phyloP scores from a whole-genome alignment of 306 rosid species.

The Abrus precatorius region DNA sequence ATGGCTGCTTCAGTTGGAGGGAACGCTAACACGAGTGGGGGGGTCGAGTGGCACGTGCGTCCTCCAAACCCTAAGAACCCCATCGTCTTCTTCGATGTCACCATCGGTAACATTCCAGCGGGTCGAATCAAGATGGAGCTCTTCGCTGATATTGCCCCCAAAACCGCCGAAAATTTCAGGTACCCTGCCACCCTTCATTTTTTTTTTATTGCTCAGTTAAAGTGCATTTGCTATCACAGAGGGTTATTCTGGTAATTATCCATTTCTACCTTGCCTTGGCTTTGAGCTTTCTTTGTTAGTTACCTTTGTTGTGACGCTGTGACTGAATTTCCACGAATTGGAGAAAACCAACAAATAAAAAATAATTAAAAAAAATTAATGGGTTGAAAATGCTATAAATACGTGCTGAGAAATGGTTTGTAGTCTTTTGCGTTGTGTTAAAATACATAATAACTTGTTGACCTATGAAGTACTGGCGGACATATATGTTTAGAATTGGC shows the following conservation, averaged over 20 bases:
- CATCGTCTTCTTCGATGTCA: conserved; percentile 92
- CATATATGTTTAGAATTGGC: conserved; percentile 2
- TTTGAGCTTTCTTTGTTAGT: conserved; percentile 16
- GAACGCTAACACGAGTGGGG: conserved; percentile 9
- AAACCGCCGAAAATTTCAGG: conserved; percentile 96
- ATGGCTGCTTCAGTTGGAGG: conserved; percentile 67
- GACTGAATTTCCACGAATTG: background rate
- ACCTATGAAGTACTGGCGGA: background rate
- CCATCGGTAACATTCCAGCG: conserved; percentile 96
- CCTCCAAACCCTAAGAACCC: conserved; percentile 99
- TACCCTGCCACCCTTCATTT: background rate
- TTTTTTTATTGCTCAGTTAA: background rate
- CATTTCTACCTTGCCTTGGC: background rate
- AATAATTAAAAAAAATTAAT: background rate
- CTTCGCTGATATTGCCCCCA: conserved; percentile 94
- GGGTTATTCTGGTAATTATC: background rate
- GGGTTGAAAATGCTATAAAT: conserved; percentile 5
- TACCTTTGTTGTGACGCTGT: background rate
- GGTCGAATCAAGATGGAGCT: conserved; percentile 99
- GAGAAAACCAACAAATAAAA: background rate
- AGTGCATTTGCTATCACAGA: background rate
- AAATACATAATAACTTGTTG: conserved; percentile 19
- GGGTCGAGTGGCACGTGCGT: conserved; percentile 95
- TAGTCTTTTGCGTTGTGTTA: background rate
- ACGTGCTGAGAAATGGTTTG: background rate